Evolutionary conservation across 257 asterid genomes (phyloP), one percentile per base, ranked within the genome.

Genomic region (Solanum boliviense): DNA sequence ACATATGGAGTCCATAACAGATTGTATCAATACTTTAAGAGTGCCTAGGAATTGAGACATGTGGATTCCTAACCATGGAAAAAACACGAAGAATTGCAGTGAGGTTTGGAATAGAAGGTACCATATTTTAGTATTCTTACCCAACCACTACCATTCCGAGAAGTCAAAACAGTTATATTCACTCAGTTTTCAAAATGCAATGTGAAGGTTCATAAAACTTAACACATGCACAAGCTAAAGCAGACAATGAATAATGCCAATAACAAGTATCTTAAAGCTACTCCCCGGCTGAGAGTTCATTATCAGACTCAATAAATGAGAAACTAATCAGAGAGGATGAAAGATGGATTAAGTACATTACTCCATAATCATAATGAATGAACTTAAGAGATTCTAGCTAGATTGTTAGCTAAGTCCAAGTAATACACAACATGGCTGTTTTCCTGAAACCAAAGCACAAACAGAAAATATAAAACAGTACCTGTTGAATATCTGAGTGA

Each of bases 401-500:
- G 41, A 82, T 29, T 48, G 44, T 48, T 79, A 79, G n/a, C 67
- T 5, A 79, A 44, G 36, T 44, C 39, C 39, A 25, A 79, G 52
- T 35, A 74, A 74, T 36, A 27, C 52, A 74, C 79, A 32, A 20
- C n/a, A 78, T 79, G 85, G 36, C 39, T 27, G 58, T 12, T 79
- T 82, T 82, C 41, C 85, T 82, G 44, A 82, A 82, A 16, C 27
- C 85, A 25, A 34, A 32, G n/a, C 9, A 15, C 82, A 84, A 38
- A 74, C 35, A 87, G 84, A 65, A 87, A 72, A 62, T 5, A 23
- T 58, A 70, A 88, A 90, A 60, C 70, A 62, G 34, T 87, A 97
- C 99, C 99, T 93, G 92, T 87, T 93, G 98, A 85, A 97, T 73
- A 90, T 97, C 99, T 5, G 95, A 90, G 81, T 90, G 93, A 88